Evolutionary conservation across 129 eudicot genomes (phyloP), one percentile per base, ranked within the genome.

Genomic region (carrot (Daucus carota)): DNA sequence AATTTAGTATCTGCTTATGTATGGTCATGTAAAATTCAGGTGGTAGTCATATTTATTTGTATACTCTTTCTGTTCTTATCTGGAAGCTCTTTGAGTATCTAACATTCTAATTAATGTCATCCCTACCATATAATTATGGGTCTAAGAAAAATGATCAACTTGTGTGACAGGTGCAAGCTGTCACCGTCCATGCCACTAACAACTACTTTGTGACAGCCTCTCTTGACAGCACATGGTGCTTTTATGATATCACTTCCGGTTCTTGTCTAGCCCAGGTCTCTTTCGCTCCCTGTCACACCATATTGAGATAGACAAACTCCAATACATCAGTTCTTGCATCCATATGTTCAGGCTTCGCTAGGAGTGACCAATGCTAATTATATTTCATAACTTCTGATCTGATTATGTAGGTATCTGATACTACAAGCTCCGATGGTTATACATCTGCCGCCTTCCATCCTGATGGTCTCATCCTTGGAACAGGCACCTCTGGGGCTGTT

Each of bases 391-490:
- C 62, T 73, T 47, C 62, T 73, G 65, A 20, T 14, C 57, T 72
- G 38, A 43, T 62, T 78, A 24, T 83, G 78, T 79, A 94, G 98
- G 98, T 94, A 73, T 87, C 86, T 36, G 98, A 94, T 77, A 63
- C 90, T 67, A 84, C 98, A 46, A 88, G 68, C 43, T 80, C 93
- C 3, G 90, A 87, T 38, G 98, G 98, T 34, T 94, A 91, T 76
- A 91, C 98, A 57, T 89, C 96, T 86, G 98, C 98, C 48, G 92
- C 98, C 62, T 94, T 94, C 84, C 98, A 94, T 82, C 98, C 98
- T 43, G 98, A 94, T 83, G 98, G 98, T 80, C 96, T 94, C 67
- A 94, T 94, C 85, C 89, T 94, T n/a, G 98, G 98, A 83, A 89
- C 96, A 14, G 98, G 98, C 81, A 94, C 98, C 46, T 83, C 98